A percentile compares a stretch with the other conserved stretches of the same genome.
Evolutionary conservation across 2,329 filamentous ascomycete species (phyloP).

Genomic region (Neoscytalidium dimidiatum): DNA sequence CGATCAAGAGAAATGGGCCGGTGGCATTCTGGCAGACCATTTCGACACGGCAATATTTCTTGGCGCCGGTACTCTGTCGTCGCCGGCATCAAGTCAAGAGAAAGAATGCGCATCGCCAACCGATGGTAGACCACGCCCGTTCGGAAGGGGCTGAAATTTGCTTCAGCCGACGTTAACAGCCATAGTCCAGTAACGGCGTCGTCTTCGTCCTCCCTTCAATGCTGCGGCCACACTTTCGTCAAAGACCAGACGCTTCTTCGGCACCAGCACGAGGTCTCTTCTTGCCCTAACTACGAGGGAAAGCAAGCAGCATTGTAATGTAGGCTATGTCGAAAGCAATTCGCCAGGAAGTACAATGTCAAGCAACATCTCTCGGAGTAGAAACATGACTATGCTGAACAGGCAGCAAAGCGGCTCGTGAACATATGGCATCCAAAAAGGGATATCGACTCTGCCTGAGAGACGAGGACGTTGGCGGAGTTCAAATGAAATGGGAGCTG

Average conservation of each 20-base stretch:
- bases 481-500: background rate
- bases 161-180: background rate
- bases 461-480: background rate
- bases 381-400: background rate
- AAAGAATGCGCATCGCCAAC: background rate
- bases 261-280: background rate
- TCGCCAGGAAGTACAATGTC: background rate
- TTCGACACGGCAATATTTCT: background rate
- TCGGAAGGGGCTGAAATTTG: too few species aligned
- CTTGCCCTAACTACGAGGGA: background rate
- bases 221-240: background rate
- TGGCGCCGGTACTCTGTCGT: background rate
- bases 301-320: background rate
- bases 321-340: background rate
- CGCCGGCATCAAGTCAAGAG: background rate
- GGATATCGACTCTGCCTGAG: background rate
- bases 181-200: background rate
- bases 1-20: background rate
- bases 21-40: background rate
- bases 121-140: background rate
- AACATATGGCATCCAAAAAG: background rate
- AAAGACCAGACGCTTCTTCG: background rate
- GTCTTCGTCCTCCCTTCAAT: background rate
- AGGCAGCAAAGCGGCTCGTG: background rate
- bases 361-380: background rate